phyloP scores from a whole-genome alignment of 176 grass and related monocot species.

The Musa itinerans region DNA sequence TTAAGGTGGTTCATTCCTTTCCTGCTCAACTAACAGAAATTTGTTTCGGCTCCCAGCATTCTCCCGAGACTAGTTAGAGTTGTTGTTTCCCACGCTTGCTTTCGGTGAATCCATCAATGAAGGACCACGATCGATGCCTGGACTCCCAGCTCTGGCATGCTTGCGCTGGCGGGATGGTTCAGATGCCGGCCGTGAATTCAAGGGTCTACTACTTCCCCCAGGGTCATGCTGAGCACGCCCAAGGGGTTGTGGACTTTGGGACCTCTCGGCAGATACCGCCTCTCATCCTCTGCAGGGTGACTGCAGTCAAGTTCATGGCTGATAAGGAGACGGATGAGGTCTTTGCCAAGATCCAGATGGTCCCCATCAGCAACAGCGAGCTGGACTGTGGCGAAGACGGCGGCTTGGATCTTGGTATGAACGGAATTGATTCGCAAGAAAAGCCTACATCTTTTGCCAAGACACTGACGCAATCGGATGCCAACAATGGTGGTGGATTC shows the following conservation, averaged over 20 bases:
- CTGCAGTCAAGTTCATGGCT: slow-evolving; percentile 45
- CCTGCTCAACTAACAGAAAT: too few relatives aligned
- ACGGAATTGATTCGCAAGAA: slow-evolving; percentile 23
- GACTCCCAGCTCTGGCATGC: slow-evolving; percentile 76
- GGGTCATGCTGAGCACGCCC: slow-evolving; percentile 83
- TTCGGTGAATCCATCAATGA: slow-evolving; percentile 35
- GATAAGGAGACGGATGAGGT: slow-evolving; percentile 59
- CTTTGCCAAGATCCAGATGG: slow-evolving; percentile 52
- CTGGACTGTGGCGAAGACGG: slow-evolving; percentile 30
- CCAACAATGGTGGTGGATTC: slow-evolving; percentile 80
- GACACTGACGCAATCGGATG: slow-evolving; percentile 80
- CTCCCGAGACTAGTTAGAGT: too few relatives aligned
- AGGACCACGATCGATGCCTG: slow-evolving; percentile 23
- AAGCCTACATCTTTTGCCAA: slow-evolving; percentile 61
- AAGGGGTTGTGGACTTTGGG: slow-evolving; percentile 26
- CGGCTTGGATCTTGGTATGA: slow-evolving; percentile 12
- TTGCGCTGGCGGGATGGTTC: slow-evolving; percentile 76
- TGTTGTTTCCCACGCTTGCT: slow-evolving; percentile 6
- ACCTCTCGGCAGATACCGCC: slow-evolving; percentile 23
- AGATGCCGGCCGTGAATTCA: slow-evolving; percentile 59
- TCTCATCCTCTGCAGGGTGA: slow-evolving; percentile 43
- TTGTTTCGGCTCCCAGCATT: too few relatives aligned
- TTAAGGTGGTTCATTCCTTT: too few relatives aligned
- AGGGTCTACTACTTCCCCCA: slow-evolving; percentile 88
- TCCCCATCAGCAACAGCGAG: slow-evolving; percentile 32